Evolutionary conservation across 805 yeast genomes (phyloP).

Genomic region (Debaryomyces tyrocola): DNA sequence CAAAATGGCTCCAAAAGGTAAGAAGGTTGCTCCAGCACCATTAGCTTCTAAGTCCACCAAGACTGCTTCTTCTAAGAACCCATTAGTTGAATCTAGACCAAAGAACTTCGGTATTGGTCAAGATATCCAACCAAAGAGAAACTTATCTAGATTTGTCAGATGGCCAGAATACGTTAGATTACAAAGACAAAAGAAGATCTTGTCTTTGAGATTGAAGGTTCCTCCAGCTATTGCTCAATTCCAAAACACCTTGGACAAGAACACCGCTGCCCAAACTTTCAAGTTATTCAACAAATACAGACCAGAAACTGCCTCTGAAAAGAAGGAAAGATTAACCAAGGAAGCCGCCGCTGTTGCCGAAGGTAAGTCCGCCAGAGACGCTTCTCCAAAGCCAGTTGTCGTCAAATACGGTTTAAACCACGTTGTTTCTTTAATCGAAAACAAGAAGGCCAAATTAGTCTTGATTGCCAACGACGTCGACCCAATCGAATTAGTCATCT

Average conservation of each 20-base stretch:
- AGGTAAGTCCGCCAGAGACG: slow-evolving; percentile 96
- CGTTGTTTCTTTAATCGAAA: slow-evolving; percentile 94
- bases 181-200: slow-evolving; percentile 98
- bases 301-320: slow-evolving; percentile 96
- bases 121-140: slow-evolving; percentile 91
- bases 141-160: slow-evolving; percentile 95
- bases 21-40: slow-evolving; percentile 98
- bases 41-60: slow-evolving; percentile 67
- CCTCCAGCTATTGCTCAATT: slow-evolving; percentile 98
- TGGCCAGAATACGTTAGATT: slow-evolving; percentile 99
- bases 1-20: slow-evolving; percentile 46
- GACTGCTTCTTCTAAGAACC: slow-evolving; percentile 57
- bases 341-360: slow-evolving; percentile 99
- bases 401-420: slow-evolving; percentile 99
- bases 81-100: slow-evolving; percentile 86
- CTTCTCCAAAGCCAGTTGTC: slow-evolving; percentile 93
- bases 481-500: slow-evolving; percentile 96
- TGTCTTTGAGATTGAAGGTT: slow-evolving; percentile 94
- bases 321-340: slow-evolving; percentile 98
- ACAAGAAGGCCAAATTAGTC: slow-evolving; percentile 97
- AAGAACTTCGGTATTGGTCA: slow-evolving; percentile 97
- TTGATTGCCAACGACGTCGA: slow-evolving; percentile 98
- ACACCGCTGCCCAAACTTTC: slow-evolving; percentile 96
- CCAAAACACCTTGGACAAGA: slow-evolving; percentile 95
- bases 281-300: slow-evolving; percentile 98